A percentile compares a stretch with the other conserved stretches of the same genome.
These are phyloP conservation scores for Clavariopsis aquatica DNA, from an alignment of 495 filamentous ascomycete genomes.

Conservation along the genomic window DNA sequence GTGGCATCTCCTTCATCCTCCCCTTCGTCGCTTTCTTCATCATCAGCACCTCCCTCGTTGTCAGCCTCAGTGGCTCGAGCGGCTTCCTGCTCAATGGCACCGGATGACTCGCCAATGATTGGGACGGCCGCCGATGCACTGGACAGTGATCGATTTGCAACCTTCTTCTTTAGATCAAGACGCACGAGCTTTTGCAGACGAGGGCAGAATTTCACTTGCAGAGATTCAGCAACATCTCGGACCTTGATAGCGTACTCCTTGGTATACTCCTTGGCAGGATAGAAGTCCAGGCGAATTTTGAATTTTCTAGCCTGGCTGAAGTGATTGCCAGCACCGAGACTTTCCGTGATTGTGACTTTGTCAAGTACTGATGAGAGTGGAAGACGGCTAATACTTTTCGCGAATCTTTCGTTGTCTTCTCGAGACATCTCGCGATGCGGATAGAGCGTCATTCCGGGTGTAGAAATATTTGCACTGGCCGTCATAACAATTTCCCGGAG, in stretches of 20 bases:
- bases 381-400: slow-evolving; percentile 89
- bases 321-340: slow-evolving; percentile 66
- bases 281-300: slow-evolving; percentile 78
- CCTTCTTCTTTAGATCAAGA: slow-evolving; percentile 77
- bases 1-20: slow-evolving; percentile 86
- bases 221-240: slow-evolving; percentile 69
- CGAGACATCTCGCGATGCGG: slow-evolving; percentile 71
- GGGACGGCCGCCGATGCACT: slow-evolving; percentile 66
- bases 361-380: slow-evolving; percentile 84
- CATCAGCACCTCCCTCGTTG: slow-evolving; percentile 51
- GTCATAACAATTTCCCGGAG: slow-evolving; percentile 99
- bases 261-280: slow-evolving; percentile 78
- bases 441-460: slow-evolving; percentile 86
- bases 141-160: slow-evolving; percentile 60
- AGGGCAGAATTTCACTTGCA: slow-evolving; percentile 79
- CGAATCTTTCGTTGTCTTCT: slow-evolving; percentile 73
- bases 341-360: slow-evolving; percentile 75
- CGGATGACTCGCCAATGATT: slow-evolving; percentile 76
- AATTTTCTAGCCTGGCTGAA: slow-evolving; percentile 76
- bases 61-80: slow-evolving; percentile 48
- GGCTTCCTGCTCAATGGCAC: slow-evolving; percentile 63
- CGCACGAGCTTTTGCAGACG: slow-evolving; percentile 65
- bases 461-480: slow-evolving; percentile 81
- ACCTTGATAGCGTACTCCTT: slow-evolving; percentile 80
- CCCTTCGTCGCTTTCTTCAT: slow-evolving; percentile 71